phyloP scores from a whole-genome alignment of 306 rosid species.

The Rosa rugosa region DNA sequence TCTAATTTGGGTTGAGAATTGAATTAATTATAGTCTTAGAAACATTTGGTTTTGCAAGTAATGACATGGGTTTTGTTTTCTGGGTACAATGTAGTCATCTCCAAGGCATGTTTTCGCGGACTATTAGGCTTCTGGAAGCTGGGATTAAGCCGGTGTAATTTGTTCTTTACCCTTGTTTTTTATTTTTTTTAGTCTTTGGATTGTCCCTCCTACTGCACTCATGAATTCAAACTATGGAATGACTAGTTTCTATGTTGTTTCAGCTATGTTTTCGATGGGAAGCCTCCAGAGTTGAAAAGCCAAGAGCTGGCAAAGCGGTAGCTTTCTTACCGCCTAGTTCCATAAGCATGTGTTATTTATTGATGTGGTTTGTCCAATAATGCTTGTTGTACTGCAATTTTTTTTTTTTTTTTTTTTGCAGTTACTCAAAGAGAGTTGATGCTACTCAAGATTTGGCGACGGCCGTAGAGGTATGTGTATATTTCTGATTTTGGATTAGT shows the following conservation, averaged over 20 bases:
- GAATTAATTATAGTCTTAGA: background rate
- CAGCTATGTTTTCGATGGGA: conserved; percentile 95
- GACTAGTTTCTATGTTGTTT: background rate
- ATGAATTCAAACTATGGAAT: background rate
- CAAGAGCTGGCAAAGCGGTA: conserved; percentile 97
- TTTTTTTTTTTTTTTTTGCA: conserved; percentile 14
- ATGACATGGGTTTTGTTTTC: conserved; percentile 26
- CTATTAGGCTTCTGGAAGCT: conserved; percentile 92
- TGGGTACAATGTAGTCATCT: conserved; percentile 57
- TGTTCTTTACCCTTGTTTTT: conserved; percentile 8
- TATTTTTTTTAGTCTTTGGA: background rate
- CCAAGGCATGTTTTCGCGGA: conserved; percentile 95
- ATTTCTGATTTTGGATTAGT: conserved; percentile 5
- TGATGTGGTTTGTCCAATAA: conserved; percentile 1
- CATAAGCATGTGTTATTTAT: background rate
- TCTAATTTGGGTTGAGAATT: background rate
- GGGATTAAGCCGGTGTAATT: conserved; percentile 91
- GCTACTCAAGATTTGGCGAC: conserved; percentile 70
- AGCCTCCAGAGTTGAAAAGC: conserved; percentile 86
- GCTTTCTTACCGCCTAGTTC: conserved; percentile 3
- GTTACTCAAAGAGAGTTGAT: conserved; percentile 74
- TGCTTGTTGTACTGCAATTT: conserved; percentile 22
- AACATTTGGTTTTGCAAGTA: background rate
- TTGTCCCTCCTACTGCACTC: background rate
- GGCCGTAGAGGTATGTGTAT: conserved; percentile 61